Evolutionary conservation across 371 early-diverging fungal species (phyloP), one percentile per base, ranked within the genome.

Genomic region (Mucor saturninus): DNA sequence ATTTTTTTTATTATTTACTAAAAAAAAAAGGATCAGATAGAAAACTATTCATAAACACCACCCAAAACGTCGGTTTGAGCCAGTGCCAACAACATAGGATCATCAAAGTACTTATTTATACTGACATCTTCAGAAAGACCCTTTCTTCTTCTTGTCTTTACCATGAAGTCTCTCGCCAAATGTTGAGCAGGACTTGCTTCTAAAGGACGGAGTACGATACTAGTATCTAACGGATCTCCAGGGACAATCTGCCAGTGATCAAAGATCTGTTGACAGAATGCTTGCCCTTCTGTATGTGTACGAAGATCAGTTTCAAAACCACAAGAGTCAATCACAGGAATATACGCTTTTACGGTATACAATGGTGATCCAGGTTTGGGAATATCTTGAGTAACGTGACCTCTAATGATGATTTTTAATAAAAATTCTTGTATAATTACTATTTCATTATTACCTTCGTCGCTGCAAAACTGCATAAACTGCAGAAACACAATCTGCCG

Each of bases 221-320:
- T 81, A 68, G 91, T 91, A 74, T 97, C 96, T 35, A 98, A 79
- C 28, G 99, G 99, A 75, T 98, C 96, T 6, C 99, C 99, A 26
- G 99, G 99, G 9, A 98, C 98, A 57, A 92, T 85, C 69, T 97
- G 95, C 96, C 96, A 99, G 67, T 96, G 97, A 65, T 96, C 95
- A 82, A 98, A 98, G 75, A 91, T 89, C 72, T 93, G 93, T 72
- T 96, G 96, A 62, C 93, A 92, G 76, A 97, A 96, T 6, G 98
- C 98, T 77, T 94, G 93, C 4, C 98, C 98, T 68, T 95, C 94
- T 29, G 98, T 98, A 72, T 95, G 95, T 31, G 95, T 92, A 35
- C 99, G 83, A 56, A 99, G 73, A 80, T 98, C 99, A 0, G 97
- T 96, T 72, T 98, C 98, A 63, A 97, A 97, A 32, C 99, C 99